Conservation (phyloP, 2,329 filamentous ascomycete genomes). For the Fusarium ramigenum region DNA sequence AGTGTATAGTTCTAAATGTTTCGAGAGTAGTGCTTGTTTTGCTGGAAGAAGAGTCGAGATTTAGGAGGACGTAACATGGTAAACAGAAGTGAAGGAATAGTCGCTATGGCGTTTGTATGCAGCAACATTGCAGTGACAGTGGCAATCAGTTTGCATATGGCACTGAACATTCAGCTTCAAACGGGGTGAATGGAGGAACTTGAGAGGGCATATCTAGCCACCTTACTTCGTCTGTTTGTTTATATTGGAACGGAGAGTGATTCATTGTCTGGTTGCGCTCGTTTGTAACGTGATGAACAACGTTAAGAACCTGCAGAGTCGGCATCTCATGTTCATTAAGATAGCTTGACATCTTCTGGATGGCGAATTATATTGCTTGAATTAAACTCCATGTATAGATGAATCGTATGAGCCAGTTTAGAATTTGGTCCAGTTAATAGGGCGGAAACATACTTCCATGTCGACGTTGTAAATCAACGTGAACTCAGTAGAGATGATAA, state of each 20-base stretch:
- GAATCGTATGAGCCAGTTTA: too few relatives aligned
- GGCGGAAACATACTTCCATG: background rate
- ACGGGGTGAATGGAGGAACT: background rate
- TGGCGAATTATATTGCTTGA: background rate
- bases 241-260: background rate
- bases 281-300: background rate
- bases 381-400: background rate
- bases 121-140: constrained; percentile 5
- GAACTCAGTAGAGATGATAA: background rate
- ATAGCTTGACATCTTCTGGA: too few relatives aligned
- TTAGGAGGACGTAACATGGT: background rate
- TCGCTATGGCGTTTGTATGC: background rate
- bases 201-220: background rate
- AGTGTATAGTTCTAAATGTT: background rate
- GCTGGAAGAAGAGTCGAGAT: background rate
- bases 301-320: background rate
- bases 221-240: background rate
- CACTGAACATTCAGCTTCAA: background rate
- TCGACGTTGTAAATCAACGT: background rate
- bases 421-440: background rate
- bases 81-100: background rate
- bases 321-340: background rate
- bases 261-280: background rate
- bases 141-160: background rate
- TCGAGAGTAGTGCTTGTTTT: background rate